Evolutionary conservation across 441 rosid genomes (phyloP).

Genomic region (Geranium incanum): DNA sequence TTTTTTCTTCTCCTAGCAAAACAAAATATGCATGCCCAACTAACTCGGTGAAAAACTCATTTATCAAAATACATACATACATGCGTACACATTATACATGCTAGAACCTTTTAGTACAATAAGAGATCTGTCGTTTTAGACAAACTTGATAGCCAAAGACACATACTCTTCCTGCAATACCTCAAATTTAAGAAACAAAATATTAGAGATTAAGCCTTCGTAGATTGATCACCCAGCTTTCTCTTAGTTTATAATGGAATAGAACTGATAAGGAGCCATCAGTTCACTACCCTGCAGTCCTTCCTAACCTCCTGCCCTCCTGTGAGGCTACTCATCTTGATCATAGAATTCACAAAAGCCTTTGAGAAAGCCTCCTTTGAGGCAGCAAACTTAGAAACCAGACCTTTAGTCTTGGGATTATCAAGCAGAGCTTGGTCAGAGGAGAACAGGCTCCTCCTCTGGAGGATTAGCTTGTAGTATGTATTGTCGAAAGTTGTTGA

Average conservation of each 20-base stretch:
- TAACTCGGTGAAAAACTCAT: too few species aligned
- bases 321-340: constrained; percentile 53
- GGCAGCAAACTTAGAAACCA: constrained; percentile 39
- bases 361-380: constrained; percentile 29
- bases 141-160: neutral
- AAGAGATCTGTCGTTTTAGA: neutral
- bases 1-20: too few species aligned
- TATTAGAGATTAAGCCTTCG: neutral
- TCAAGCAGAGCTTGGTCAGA: constrained; percentile 52
- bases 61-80: too few species aligned
- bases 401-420: constrained; percentile 27
- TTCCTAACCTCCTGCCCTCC: constrained; percentile 37
- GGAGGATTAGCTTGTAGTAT: constrained; percentile 41
- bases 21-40: too few species aligned
- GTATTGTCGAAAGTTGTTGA: constrained; percentile 44
- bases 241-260: neutral
- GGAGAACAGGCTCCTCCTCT: constrained; percentile 40
- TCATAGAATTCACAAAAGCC: constrained; percentile 46
- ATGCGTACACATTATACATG: neutral
- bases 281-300: constrained; percentile 33
- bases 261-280: constrained; percentile 12
- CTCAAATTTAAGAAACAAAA: constrained; percentile 3
- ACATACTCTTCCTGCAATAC: neutral
- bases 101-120: constrained; percentile 11
- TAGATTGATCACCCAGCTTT: neutral